Percentiles rank a stretch among this genome's conserved stretches.
Evolutionary conservation across 331 rosid species (phyloP).

Genomic region (Acacia concinna): DNA sequence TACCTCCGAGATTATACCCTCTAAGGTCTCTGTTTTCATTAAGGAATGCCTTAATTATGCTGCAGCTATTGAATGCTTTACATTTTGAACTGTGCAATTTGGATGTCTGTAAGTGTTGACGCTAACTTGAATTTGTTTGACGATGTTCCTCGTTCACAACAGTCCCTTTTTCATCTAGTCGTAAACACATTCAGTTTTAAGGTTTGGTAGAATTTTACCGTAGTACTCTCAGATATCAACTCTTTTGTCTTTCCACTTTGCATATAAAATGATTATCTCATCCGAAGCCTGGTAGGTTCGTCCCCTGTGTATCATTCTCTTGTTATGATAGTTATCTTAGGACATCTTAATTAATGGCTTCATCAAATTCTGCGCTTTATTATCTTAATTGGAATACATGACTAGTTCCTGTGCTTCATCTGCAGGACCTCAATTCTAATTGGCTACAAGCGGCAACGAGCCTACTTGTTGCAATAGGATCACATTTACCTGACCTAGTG

Average conservation of each 20-base stretch:
- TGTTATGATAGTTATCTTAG: constrained; percentile 22
- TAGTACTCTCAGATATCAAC: neutral
- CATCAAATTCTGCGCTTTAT: constrained; percentile 4
- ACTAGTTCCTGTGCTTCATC: constrained; percentile 6
- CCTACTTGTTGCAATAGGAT: constrained; percentile 89
- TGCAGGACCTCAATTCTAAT: constrained; percentile 82
- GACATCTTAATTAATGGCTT: constrained; percentile 26
- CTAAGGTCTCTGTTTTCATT: constrained; percentile 58
- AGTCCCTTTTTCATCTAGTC: neutral
- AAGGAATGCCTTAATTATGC: neutral
- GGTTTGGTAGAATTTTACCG: neutral
- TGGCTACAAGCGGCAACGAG: constrained; percentile 95
- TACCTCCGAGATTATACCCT: constrained; percentile 82
- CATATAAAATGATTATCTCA: neutral
- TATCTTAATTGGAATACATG: constrained; percentile 6
- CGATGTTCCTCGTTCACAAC: neutral
- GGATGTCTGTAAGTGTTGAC: neutral
- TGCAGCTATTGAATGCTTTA: neutral
- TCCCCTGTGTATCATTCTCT: constrained; percentile 1
- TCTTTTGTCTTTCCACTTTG: neutral
- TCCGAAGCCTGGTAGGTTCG: constrained; percentile 1
- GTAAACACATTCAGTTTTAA: neutral
- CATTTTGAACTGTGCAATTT: neutral
- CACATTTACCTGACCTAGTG: constrained; percentile 91
- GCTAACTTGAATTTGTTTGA: neutral